These are phyloP conservation scores for Pseudoperonospora humuli DNA, from an alignment of 352 stramenopile species.

Conservation along the genomic window DNA sequence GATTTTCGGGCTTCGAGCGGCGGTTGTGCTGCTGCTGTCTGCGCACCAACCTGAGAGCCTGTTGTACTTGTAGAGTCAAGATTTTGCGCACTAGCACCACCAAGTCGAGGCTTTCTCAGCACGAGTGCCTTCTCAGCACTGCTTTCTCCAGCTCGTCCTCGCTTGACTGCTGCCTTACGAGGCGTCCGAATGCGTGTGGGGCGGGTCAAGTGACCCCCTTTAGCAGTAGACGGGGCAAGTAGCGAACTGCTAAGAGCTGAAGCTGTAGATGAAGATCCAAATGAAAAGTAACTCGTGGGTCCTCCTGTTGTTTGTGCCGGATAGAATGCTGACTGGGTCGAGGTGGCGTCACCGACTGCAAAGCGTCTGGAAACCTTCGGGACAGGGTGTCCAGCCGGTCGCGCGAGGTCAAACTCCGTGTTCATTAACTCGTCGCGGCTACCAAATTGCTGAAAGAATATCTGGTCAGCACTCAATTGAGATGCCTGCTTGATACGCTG, in stretches of 20 bases:
- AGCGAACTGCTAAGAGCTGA: constrained; percentile 23
- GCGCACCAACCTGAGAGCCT: constrained; percentile 4
- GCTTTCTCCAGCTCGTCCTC: constrained; percentile 34
- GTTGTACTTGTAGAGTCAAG: constrained; percentile 15
- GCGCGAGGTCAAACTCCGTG: constrained; percentile 34
- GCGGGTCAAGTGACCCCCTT: constrained; percentile 37
- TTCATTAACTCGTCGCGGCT: constrained; percentile 35
- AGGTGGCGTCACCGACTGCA: neutral
- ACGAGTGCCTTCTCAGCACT: constrained; percentile 44
- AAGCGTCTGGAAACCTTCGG: constrained; percentile 6
- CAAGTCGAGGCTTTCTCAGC: constrained; percentile 48
- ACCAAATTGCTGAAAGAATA: constrained; percentile 67
- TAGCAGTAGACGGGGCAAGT: constrained; percentile 15
- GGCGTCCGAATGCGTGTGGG: constrained; percentile 41
- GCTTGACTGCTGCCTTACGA: constrained; percentile 53
- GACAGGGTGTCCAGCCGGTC: constrained; percentile 8
- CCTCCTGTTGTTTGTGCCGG: neutral
- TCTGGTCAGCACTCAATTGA: constrained; percentile 35
- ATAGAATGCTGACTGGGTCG: neutral
- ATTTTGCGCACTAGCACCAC: constrained; percentile 10
- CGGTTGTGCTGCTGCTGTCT: neutral
- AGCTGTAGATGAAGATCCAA: constrained; percentile 1
- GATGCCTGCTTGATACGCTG: constrained; percentile 45
- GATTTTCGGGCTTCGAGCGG: constrained; percentile 8
- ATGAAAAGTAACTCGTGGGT: constrained; percentile 14